Conservation (phyloP, 805 yeast species). For the Saccharomyces kudriavzevii region DNA sequence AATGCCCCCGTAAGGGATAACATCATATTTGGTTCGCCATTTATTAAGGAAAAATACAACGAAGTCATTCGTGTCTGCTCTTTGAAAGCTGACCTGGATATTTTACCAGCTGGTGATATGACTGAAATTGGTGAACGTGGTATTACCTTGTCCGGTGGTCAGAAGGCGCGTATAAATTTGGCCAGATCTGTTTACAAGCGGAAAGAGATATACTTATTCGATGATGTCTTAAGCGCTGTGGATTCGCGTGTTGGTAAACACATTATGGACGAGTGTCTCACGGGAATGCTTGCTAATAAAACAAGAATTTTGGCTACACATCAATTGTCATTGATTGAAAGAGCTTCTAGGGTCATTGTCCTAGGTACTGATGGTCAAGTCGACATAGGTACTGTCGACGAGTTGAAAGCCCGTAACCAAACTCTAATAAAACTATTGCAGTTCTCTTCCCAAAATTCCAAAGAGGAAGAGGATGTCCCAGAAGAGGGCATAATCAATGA, state of each 20-base stretch:
- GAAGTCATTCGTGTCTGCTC: constrained; percentile 59
- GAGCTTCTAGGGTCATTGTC: constrained; percentile 64
- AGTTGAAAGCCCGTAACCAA: constrained; percentile 38
- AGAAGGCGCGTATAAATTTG: constrained; percentile 70
- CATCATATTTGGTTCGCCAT: constrained; percentile 57
- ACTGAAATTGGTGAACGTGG: constrained; percentile 85
- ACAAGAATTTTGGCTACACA: constrained; percentile 81
- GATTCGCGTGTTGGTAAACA: constrained; percentile 83
- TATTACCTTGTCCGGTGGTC: constrained; percentile 82
- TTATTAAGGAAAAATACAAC: constrained; percentile 43
- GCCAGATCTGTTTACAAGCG: constrained; percentile 74
- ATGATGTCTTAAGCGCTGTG: constrained; percentile 78
- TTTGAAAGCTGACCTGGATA: constrained; percentile 52
- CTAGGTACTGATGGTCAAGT: constrained; percentile 52
- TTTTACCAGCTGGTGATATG: constrained; percentile 64
- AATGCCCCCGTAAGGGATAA: constrained; percentile 72
- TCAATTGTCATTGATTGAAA: constrained; percentile 61
- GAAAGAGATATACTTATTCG: constrained; percentile 59
- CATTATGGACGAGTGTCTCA: constrained; percentile 60
- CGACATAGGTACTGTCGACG: constrained; percentile 52
- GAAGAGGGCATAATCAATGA: constrained; percentile 13
- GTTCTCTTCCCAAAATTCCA: constrained; percentile 32
- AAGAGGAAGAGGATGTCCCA: constrained; percentile 24
- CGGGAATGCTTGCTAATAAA: constrained; percentile 46
- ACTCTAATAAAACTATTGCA: constrained; percentile 47